Conservation (phyloP, 2,329 filamentous ascomycete genomes). For the Aureobasidium subglaciale region DNA sequence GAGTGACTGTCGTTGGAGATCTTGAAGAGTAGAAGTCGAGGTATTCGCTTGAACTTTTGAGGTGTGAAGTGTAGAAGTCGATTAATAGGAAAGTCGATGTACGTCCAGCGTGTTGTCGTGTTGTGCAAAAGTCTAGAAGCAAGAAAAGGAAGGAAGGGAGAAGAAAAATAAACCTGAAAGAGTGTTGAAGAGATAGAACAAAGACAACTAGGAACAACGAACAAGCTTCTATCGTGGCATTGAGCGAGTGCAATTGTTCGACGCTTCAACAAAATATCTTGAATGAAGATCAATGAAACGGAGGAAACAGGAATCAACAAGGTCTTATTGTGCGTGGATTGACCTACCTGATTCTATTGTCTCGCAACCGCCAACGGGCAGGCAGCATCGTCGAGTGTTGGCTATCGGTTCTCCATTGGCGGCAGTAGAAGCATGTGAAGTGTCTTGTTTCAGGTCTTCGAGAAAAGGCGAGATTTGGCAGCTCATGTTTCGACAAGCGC, state of each 20-base stretch:
- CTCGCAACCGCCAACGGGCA: not conserved
- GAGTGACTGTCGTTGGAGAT: no score
- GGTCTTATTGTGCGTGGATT: conserved; percentile 9
- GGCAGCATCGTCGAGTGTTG: not conserved
- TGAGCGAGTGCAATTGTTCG: conserved; percentile 3
- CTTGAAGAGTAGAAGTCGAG: no score
- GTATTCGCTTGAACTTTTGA: not conserved
- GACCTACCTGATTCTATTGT: conserved; percentile 11
- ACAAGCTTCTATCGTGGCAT: not conserved
- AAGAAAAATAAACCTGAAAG: not conserved
- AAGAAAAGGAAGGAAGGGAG: not conserved
- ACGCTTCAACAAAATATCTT: not conserved
- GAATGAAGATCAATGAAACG: not conserved
- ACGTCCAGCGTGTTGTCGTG: not conserved
- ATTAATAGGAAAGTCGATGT: not conserved
- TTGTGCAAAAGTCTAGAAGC: not conserved
- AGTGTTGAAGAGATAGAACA: not conserved
- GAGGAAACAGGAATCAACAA: not conserved
- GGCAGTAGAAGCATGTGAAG: not conserved
- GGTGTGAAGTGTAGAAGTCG: not conserved
- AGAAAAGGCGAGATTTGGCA: not conserved
- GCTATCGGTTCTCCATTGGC: not conserved
- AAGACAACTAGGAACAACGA: not conserved
- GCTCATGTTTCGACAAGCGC: not conserved
- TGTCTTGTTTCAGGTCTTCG: not conserved